A percentile compares a stretch with the other conserved stretches of the same genome.
Conservation (phyloP, 2,329 filamentous ascomycete genomes). For the Colletotrichum spaethianum region DNA sequence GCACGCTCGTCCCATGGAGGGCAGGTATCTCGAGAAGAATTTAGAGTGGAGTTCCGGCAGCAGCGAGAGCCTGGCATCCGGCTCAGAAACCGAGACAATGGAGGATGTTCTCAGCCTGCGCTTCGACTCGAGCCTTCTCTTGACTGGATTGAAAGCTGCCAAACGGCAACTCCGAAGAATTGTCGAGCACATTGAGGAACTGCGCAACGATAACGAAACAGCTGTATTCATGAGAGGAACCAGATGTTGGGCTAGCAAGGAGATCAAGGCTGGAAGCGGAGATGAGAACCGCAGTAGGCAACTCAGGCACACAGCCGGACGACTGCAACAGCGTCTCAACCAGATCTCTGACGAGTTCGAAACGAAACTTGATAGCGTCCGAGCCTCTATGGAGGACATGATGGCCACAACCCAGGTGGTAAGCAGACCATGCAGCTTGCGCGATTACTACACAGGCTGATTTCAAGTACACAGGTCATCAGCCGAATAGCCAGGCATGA, state of each 20-base stretch:
- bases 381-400: not conserved
- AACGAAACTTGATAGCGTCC: not conserved
- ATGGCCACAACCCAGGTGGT: not conserved
- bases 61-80: not conserved
- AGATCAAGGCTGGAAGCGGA: not conserved
- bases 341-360: not conserved
- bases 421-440: not conserved
- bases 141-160: not conserved
- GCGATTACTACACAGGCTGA: not conserved
- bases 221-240: not conserved
- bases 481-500: not conserved
- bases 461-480: not conserved
- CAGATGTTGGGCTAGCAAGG: not conserved
- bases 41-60: not conserved
- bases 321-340: not conserved
- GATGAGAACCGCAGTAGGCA: not conserved
- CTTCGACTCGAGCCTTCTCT: not conserved
- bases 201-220: not conserved
- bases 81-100: not conserved
- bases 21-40: not conserved
- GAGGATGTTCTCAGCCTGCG: not conserved
- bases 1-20: not conserved
- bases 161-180: not conserved
- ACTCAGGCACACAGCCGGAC: not conserved
- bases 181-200: not conserved